phyloP scores from a whole-genome alignment of 495 filamentous ascomycete species.

The Aspergillus hancockii region DNA sequence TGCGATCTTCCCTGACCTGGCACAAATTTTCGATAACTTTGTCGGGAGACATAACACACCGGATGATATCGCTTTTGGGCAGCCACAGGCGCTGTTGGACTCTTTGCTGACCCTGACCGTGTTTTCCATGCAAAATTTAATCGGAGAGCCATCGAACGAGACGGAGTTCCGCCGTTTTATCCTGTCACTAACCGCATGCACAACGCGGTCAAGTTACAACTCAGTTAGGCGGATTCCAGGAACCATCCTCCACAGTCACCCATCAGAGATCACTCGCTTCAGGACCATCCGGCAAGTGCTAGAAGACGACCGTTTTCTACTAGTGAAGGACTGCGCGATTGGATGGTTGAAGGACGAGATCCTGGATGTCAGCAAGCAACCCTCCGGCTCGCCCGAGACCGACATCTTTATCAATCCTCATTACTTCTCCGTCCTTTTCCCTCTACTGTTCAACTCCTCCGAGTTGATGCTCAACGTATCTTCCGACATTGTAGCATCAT shows the following conservation, averaged over 20 bases:
- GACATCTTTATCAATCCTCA: slow-evolving; percentile 37
- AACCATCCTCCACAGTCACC: slow-evolving; percentile 72
- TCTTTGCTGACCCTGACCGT: slow-evolving; percentile 40
- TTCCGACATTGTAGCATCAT: slow-evolving; percentile 35
- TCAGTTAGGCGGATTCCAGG: slow-evolving; percentile 74
- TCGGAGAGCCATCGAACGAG: slow-evolving; percentile 26
- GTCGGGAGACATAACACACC: slow-evolving; percentile 49
- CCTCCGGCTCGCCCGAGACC: slow-evolving; percentile 15
- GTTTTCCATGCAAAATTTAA: slow-evolving; percentile 28
- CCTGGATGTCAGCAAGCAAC: slow-evolving; percentile 43
- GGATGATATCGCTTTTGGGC: slow-evolving; percentile 41
- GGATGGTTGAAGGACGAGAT: slow-evolving; percentile 88
- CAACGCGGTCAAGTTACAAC: slow-evolving; percentile 63
- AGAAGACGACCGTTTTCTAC: slow-evolving; percentile 70
- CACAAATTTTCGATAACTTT: slow-evolving; percentile 59
- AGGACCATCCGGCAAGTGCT: slow-evolving; percentile 79
- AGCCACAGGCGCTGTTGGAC: slow-evolving; percentile 44
- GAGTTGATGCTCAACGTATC: slow-evolving; percentile 23
- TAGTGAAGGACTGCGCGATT: slow-evolving; percentile 78
- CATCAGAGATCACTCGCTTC: slow-evolving; percentile 66
- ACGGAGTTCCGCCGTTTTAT: slow-evolving; percentile 43
- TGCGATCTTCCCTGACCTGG: slow-evolving; percentile 65
- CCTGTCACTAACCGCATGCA: slow-evolving; percentile 69
- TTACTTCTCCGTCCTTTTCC: slow-evolving; percentile 55
- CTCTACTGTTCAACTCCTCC: slow-evolving; percentile 33